These are phyloP conservation scores for Teratosphaeria nubilosa DNA, from an alignment of 2,329 filamentous ascomycete genomes.

Conservation along the genomic window DNA sequence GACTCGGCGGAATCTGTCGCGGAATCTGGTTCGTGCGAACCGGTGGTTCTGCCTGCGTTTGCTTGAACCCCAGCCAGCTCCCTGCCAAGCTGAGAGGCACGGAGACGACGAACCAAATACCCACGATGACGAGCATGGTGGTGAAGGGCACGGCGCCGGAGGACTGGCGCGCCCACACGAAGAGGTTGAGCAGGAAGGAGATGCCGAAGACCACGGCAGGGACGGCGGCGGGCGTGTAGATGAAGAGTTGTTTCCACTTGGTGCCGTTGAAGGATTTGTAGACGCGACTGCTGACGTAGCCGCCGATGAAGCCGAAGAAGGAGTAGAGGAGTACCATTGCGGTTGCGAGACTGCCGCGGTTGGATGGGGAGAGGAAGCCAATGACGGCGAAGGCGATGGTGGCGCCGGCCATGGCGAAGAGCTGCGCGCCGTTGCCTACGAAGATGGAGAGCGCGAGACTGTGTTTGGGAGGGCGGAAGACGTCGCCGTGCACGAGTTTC, in stretches of 20 bases:
- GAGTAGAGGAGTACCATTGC: conserved; percentile 92
- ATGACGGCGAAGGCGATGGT: conserved; percentile 90
- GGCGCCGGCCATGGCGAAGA: conserved; percentile 94
- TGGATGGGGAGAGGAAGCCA: conserved; percentile 90
- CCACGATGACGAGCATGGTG: conserved; percentile 88
- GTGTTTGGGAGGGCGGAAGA: conserved; percentile 79
- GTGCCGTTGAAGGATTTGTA: conserved; percentile 94
- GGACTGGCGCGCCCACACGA: conserved; percentile 87
- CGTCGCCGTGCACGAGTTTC: conserved; percentile 96
- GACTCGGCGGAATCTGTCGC: conserved; percentile 79
- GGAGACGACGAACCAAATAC: conserved; percentile 95
- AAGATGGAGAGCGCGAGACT: conserved; percentile 78
- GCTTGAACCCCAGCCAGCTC: conserved; percentile 85
- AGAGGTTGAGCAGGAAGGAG: conserved; percentile 92
- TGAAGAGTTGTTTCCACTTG: conserved; percentile 88
- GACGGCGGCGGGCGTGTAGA: conserved; percentile 73
- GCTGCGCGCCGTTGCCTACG: conserved; percentile 84
- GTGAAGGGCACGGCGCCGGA: conserved; percentile 92
- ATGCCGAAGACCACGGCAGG: conserved; percentile 74
- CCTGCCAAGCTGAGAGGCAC: conserved; percentile 82
- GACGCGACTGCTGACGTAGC: conserved; percentile 77
- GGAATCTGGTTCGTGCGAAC: conserved; percentile 97
- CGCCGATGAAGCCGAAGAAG: conserved; percentile 81
- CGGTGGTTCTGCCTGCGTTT: conserved; percentile 58
- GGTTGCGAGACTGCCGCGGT: conserved; percentile 85